Conservation (phyloP, 352 stramenopile species). For the Phytophthora brassicae region DNA sequence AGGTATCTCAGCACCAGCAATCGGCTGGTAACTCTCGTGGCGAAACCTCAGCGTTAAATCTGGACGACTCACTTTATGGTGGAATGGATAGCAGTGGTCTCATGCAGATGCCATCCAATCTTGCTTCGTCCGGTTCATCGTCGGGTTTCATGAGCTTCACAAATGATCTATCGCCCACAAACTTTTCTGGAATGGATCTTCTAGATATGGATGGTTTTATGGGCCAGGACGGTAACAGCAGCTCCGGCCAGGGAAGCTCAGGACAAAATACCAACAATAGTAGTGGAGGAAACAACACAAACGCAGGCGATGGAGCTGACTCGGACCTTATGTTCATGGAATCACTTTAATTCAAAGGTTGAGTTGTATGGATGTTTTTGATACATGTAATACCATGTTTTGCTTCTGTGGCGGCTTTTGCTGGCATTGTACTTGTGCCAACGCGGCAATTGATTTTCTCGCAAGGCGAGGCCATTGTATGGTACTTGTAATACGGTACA, state of each 20-base stretch:
- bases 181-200: slow-evolving; percentile 67
- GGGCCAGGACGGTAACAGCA: slow-evolving; percentile 32
- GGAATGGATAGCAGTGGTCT: slow-evolving; percentile 56
- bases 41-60: slow-evolving; percentile 50
- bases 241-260: slow-evolving; percentile 17
- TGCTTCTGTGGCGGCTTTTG: not conserved
- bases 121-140: slow-evolving; percentile 34
- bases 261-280: slow-evolving; percentile 31
- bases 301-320: slow-evolving; percentile 42
- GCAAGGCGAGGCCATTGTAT: slow-evolving; percentile 2
- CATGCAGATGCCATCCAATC: slow-evolving; percentile 59
- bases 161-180: slow-evolving; percentile 64
- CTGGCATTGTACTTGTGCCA: not conserved
- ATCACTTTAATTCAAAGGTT: slow-evolving; percentile 40
- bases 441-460: slow-evolving; percentile 9
- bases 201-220: slow-evolving; percentile 74
- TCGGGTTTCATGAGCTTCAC: slow-evolving; percentile 62
- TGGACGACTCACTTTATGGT: slow-evolving; percentile 64
- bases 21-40: slow-evolving; percentile 24
- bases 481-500: too few species aligned
- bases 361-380: slow-evolving; percentile 19
- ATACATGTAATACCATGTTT: not conserved
- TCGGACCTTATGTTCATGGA: slow-evolving; percentile 81
- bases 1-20: slow-evolving; percentile 17
- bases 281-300: slow-evolving; percentile 33